Conservation (phyloP, 192 early-diverging fungal species). For the Mortierella antarctica region DNA sequence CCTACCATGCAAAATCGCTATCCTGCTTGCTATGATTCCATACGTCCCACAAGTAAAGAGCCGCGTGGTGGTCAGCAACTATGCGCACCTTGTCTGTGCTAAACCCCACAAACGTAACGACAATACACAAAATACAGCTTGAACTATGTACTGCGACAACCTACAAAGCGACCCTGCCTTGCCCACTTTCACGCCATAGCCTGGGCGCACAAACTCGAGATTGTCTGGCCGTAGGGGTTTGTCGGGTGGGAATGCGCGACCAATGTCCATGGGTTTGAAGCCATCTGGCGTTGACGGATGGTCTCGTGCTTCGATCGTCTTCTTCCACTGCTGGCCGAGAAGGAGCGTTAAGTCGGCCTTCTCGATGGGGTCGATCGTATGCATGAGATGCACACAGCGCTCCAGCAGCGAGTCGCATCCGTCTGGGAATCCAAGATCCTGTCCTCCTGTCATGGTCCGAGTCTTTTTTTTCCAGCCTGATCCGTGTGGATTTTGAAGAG, state of each 20-base stretch:
- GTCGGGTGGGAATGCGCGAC: slow-evolving; percentile 59
- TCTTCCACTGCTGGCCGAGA: slow-evolving; percentile 40
- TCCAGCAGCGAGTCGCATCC: slow-evolving; percentile 57
- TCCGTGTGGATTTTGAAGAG: neutral
- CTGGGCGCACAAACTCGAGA: slow-evolving; percentile 57
- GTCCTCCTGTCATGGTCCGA: neutral
- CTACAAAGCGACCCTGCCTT: slow-evolving; percentile 60
- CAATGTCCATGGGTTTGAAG: slow-evolving; percentile 29
- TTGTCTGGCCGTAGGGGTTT: slow-evolving; percentile 58
- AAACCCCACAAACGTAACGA: neutral
- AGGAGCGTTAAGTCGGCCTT: slow-evolving; percentile 59
- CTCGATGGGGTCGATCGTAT: slow-evolving; percentile 62
- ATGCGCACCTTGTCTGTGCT: neutral
- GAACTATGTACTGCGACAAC: neutral
- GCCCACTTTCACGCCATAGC: slow-evolving; percentile 56
- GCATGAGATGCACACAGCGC: slow-evolving; percentile 62
- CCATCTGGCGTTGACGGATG: slow-evolving; percentile 26
- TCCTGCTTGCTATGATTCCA: slow-evolving; percentile 51
- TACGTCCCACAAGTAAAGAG: neutral
- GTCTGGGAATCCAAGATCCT: slow-evolving; percentile 27
- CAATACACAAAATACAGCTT: neutral
- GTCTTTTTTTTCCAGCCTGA: neutral
- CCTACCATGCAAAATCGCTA: slow-evolving; percentile 67
- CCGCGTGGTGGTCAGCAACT: neutral
- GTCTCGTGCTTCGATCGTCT: slow-evolving; percentile 21